phyloP scores from a whole-genome alignment of 352 stramenopile genomes.

The Pythium graminicola region DNA sequence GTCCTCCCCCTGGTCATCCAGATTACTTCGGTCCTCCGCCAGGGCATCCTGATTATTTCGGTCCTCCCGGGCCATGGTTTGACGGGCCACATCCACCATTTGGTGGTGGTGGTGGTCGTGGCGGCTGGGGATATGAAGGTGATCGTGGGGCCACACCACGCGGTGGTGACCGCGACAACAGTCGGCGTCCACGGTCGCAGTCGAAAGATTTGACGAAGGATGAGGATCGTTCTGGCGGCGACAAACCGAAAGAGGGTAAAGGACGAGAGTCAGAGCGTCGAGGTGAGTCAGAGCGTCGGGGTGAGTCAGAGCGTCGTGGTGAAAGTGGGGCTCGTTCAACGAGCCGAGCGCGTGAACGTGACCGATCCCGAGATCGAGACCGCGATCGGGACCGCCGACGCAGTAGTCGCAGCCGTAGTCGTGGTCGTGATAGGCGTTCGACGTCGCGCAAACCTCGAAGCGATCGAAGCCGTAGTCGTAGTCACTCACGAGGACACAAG shows the following conservation, averaged over 20 bases:
- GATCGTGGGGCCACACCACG: constrained; percentile 28
- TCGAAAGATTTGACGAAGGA: constrained; percentile 36
- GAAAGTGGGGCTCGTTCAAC: constrained; percentile 17
- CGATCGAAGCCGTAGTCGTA: constrained; percentile 50
- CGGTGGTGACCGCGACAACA: constrained; percentile 37
- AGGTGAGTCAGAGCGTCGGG: constrained; percentile 8
- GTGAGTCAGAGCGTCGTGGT: no score
- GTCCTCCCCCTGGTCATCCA: constrained; percentile 41
- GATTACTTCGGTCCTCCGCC: constrained; percentile 71
- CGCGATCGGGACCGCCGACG: constrained; percentile 29
- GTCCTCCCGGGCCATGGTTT: constrained; percentile 61
- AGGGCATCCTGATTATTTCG: constrained; percentile 74
- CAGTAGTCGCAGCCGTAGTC: constrained; percentile 25
- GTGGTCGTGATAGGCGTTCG: constrained; percentile 6
- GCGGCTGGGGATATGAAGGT: constrained; percentile 39
- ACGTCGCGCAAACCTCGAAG: constrained; percentile 25
- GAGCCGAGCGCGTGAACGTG: constrained; percentile 27
- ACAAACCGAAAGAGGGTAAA: constrained; percentile 28
- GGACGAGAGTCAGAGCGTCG: constrained; percentile 19
- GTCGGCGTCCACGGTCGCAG: constrained; percentile 36
- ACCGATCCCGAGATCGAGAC: constrained; percentile 2
- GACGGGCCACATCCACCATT: constrained; percentile 52
- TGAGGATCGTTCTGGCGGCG: constrained; percentile 15
- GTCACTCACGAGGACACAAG: constrained; percentile 38
- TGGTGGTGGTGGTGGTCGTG: constrained; percentile 32